phyloP scores from a whole-genome alignment of 1,284 basidiomycete genomes.

The Moesziomyces aphidis region DNA sequence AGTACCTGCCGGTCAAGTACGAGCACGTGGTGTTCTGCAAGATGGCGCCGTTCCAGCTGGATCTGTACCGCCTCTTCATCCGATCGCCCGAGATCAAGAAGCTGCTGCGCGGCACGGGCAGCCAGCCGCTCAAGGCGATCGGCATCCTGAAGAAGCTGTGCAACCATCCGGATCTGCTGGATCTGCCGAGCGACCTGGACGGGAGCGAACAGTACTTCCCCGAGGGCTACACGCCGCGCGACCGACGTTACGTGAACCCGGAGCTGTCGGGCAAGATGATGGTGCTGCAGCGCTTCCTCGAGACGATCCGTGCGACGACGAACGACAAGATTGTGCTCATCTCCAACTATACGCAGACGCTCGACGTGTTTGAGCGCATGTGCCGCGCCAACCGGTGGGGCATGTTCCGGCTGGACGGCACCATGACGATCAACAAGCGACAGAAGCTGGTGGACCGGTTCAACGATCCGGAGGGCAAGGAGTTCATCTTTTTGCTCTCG shows the following conservation, averaged over 20 bases:
- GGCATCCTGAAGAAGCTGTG: conserved; percentile 96
- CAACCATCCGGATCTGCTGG: conserved; percentile 94
- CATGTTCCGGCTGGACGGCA: conserved; percentile 91
- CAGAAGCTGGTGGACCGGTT: conserved; percentile 98
- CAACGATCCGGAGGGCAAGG: conserved; percentile 93
- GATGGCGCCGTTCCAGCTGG: conserved; percentile 86
- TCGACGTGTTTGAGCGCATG: conserved; percentile 77
- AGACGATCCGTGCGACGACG: conserved; percentile 59
- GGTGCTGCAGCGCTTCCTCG: conserved; percentile 78
- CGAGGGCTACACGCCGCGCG: conserved; percentile 77
- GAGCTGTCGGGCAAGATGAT: conserved; percentile 74
- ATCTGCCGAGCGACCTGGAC: conserved; percentile 85
- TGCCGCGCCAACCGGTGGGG: conserved; percentile 77
- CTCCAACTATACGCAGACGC: conserved; percentile 97
- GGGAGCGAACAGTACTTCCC: conserved; percentile 88
- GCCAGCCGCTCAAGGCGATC: conserved; percentile 97
- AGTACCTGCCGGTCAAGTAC: conserved; percentile 98
- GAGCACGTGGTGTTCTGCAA: conserved; percentile 98
- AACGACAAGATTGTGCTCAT: conserved; percentile 98
- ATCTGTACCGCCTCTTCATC: conserved; percentile 92
- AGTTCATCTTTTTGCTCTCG: conserved; percentile 96
- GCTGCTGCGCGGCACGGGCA: conserved; percentile 86
- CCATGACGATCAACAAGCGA: conserved; percentile 91
- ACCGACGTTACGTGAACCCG: conserved; percentile 59
- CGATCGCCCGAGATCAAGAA: conserved; percentile 94